Evolutionary conservation across 2,329 filamentous ascomycete species (phyloP).

Genomic region (Cladophialophora immunda): DNA sequence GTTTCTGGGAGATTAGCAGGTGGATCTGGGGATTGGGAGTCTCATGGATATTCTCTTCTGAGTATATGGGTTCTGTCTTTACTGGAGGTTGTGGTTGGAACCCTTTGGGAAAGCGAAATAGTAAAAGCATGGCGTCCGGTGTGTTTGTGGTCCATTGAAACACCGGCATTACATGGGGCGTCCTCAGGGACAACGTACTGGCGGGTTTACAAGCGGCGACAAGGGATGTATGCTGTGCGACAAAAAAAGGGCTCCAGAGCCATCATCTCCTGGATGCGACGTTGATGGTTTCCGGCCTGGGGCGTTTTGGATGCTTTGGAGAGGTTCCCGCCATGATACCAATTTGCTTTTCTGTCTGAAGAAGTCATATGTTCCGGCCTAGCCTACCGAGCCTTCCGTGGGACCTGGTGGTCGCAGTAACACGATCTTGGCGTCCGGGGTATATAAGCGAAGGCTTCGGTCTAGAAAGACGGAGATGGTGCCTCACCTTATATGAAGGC

Average conservation of each 20-base stretch:
- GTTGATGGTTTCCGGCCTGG: too few relatives aligned
- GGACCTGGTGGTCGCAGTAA: too few relatives aligned
- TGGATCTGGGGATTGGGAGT: background rate
- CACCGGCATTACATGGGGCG: too few relatives aligned
- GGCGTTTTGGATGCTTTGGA: background rate
- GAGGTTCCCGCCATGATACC: background rate
- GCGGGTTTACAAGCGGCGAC: background rate
- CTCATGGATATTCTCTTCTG: background rate
- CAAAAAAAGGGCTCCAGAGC: background rate
- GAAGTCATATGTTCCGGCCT: too few relatives aligned
- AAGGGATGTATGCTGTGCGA: background rate
- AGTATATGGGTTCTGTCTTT: background rate
- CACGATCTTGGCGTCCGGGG: too few relatives aligned
- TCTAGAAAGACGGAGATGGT: too few relatives aligned
- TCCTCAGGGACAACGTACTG: background rate
- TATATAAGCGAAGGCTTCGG: too few relatives aligned
- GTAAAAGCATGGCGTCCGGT: conserved; percentile 2
- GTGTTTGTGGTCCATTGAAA: too few relatives aligned
- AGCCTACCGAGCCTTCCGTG: too few relatives aligned
- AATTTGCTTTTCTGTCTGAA: background rate
- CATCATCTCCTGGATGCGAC: background rate
- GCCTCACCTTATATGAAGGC: too few relatives aligned
- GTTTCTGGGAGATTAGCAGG: background rate
- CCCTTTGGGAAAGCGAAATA: background rate
- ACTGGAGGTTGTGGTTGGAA: background rate